These are phyloP conservation scores for Chlorella ohadii DNA, from an alignment of 139 green algal species.

Conservation along the genomic window DNA sequence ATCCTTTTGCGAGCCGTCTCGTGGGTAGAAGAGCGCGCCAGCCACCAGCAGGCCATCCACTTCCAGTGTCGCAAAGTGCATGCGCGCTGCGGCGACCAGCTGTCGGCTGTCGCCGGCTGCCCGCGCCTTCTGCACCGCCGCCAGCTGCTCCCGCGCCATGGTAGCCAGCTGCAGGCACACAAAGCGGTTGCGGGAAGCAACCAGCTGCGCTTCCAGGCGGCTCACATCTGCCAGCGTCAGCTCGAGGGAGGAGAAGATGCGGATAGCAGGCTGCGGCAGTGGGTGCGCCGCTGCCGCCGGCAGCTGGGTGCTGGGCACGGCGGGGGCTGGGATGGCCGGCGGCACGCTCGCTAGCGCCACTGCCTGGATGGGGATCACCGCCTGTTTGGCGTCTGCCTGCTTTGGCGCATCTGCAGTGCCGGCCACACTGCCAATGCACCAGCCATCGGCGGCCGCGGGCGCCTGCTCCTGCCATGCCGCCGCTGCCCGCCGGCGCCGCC, in stretches of 20 bases:
- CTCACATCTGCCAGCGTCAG: neutral
- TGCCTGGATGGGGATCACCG: too few species aligned
- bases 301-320: neutral
- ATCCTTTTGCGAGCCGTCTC: neutral
- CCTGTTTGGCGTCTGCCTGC: too few species aligned
- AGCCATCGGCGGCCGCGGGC: too few species aligned
- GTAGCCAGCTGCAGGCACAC: constrained; percentile 49
- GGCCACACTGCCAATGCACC: too few species aligned
- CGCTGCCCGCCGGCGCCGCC: too few species aligned
- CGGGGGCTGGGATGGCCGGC: neutral
- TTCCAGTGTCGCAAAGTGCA: neutral
- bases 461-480: too few species aligned
- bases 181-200: constrained; percentile 29
- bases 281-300: neutral
- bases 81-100: constrained; percentile 7
- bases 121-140: constrained; percentile 4
- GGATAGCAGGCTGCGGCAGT: neutral
- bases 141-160: constrained; percentile 41
- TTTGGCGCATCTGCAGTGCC: too few species aligned
- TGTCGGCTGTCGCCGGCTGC: neutral
- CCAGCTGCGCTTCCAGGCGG: neutral
- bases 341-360: too few species aligned
- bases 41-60: constrained; percentile 6
- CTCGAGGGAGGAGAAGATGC: neutral
- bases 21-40: constrained; percentile 35